Evolutionary conservation across 345 rosid species (phyloP), one percentile per base, ranked within the genome.

Genomic region (Anastatica hierochuntica): DNA sequence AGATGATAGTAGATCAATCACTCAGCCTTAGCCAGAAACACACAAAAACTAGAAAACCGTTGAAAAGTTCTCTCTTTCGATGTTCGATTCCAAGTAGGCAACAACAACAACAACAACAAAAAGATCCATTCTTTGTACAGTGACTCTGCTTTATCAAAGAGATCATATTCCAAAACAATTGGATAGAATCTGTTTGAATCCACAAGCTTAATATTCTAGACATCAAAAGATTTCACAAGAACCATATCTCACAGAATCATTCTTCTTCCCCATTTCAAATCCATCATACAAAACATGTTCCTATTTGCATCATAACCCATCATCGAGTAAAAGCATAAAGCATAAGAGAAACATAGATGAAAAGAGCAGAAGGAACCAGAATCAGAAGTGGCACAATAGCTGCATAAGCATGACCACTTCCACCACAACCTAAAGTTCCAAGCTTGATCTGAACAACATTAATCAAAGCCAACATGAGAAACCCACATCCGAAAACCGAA

Each of bases 361-460:
- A 41, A 11, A 90, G 65, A 1, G 74, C 90, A 34, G 43, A 8
- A 9, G 90, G 90, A 10, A 81, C 88, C 58, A 90, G 54, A 31
- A 81, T 73, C 66, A 87, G 71, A 11, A 87, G 83, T 1, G 98
- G 95, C 59, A 81, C 78, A 15, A 84, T 49, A 0, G 95, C 95
- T 4, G 92, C 95, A 31, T 56, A 64, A 26, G 66, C 66, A 51
- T 82, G 80, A 6, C 79, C 82, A 59, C 80, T 82, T 13, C 68
- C 77, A 34, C 81, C 94, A 46, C 98, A 81, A 8, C 81, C 78
- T 19, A 87, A 41, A 31, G 72, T 62, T 27, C 95, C 96, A 0
- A 92, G 79, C 71, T 92, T 92, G 34, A 85, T 42, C 55, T 4
- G 26, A 20, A 43, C 11, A 27, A 48, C 57, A 55, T 40, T 26